phyloP scores from a whole-genome alignment of 352 stramenopile genomes.

The Phytophthora brassicae region DNA sequence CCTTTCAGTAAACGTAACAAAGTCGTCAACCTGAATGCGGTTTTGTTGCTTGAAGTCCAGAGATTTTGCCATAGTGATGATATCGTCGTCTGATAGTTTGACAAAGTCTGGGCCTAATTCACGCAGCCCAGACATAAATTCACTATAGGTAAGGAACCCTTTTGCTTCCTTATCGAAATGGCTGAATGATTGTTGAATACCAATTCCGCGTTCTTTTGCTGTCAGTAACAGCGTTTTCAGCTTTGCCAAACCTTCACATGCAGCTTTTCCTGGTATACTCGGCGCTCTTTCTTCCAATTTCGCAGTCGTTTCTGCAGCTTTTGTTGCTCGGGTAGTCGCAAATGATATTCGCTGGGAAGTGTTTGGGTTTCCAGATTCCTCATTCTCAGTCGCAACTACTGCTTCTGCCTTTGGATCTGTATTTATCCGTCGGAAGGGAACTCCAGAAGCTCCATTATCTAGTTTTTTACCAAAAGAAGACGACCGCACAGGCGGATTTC shows the following conservation, averaged over 20 bases:
- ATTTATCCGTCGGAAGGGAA: slow-evolving; percentile 24
- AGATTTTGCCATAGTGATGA: slow-evolving; percentile 35
- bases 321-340: slow-evolving; percentile 29
- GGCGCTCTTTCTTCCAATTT: not conserved
- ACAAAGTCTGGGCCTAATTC: slow-evolving; percentile 47
- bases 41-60: slow-evolving; percentile 39
- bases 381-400: not conserved
- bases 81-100: slow-evolving; percentile 31
- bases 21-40: slow-evolving; percentile 42
- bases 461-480: slow-evolving; percentile 28
- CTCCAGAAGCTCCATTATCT: slow-evolving; percentile 3
- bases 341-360: slow-evolving; percentile 28
- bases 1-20: slow-evolving; percentile 33
- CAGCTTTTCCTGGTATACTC: slow-evolving; percentile 3
- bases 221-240: slow-evolving; percentile 51
- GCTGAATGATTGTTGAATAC: slow-evolving; percentile 56
- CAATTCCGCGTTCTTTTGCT: slow-evolving; percentile 48
- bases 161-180: slow-evolving; percentile 81
- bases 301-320: slow-evolving; percentile 14
- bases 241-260: slow-evolving; percentile 29
- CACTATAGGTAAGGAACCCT: slow-evolving; percentile 51
- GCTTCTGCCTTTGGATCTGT: slow-evolving; percentile 24
- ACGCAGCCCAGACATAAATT: slow-evolving; percentile 50
- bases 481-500: slow-evolving; percentile 5
- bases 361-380: slow-evolving; percentile 2